Conservation (phyloP, 345 rosid species). For the Gossypium turneri region DNA sequence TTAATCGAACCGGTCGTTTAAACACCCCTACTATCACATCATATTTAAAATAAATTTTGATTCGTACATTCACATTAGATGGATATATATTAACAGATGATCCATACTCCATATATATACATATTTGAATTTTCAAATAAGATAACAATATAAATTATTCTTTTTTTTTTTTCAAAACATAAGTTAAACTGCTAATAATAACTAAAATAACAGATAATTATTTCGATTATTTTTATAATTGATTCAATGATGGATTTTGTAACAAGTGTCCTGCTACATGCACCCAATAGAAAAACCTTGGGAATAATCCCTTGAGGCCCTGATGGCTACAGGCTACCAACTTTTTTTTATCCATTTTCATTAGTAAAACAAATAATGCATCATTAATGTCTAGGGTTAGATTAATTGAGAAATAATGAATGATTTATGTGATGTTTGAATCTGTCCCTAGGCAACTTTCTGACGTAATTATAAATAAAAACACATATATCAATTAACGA, state of each 20-base stretch:
- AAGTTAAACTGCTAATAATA: not conserved
- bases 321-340: not conserved
- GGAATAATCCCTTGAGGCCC: constrained; percentile 1
- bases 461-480: not conserved
- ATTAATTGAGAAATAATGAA: not conserved
- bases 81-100: too few relatives aligned
- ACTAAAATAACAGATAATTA: not conserved
- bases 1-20: too few relatives aligned
- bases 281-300: not conserved
- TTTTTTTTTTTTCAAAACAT: too few relatives aligned
- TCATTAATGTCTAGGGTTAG: not conserved
- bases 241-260: not conserved
- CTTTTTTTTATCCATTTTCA: not conserved
- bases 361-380: not conserved
- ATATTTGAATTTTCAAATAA: too few relatives aligned
- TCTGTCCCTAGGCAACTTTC: not conserved
- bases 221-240: not conserved
- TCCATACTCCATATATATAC: too few relatives aligned
- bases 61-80: too few relatives aligned
- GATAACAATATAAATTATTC: too few relatives aligned
- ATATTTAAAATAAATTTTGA: too few relatives aligned
- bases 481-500: not conserved
- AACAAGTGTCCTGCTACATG: too few relatives aligned
- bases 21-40: too few relatives aligned
- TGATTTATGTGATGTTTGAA: not conserved